A percentile compares a stretch with the other conserved stretches of the same genome.
These are phyloP conservation scores for Lipomyces sp. DNA, from an alignment of 805 yeast genomes.

Conservation along the genomic window DNA sequence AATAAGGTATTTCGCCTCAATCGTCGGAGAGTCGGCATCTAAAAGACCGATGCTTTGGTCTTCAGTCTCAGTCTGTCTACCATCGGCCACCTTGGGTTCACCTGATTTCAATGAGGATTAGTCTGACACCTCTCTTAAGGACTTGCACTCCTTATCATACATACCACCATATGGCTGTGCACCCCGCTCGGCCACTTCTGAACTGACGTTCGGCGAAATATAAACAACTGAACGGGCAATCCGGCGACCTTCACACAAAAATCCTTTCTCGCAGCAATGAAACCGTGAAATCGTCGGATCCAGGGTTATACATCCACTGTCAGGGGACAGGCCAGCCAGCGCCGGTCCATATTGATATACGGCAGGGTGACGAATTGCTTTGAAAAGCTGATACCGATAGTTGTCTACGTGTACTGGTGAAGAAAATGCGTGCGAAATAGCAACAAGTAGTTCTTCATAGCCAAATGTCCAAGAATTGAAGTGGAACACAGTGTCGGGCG, in stretches of 20 bases:
- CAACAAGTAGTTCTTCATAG: constrained; percentile 54
- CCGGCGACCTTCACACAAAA: constrained; percentile 23
- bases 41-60: too few species aligned
- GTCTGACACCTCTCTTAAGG: too few species aligned
- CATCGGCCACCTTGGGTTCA: too few species aligned
- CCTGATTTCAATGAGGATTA: too few species aligned
- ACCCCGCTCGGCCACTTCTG: constrained; percentile 15
- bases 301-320: constrained; percentile 2
- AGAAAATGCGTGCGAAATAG: constrained; percentile 35
- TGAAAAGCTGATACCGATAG: constrained; percentile 32
- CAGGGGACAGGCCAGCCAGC: constrained; percentile 1
- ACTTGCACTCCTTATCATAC: too few species aligned
- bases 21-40: too few species aligned
- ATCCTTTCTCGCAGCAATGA: constrained; percentile 27
- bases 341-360: constrained; percentile 16
- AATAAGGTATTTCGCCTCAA: too few species aligned
- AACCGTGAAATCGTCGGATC: constrained; percentile 7
- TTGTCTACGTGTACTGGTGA: constrained; percentile 38
- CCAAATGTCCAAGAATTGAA: constrained; percentile 47
- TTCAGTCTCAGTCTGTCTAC: too few species aligned
- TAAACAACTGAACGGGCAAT: not conserved
- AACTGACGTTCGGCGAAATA: constrained; percentile 32
- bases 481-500: constrained; percentile 43
- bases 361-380: constrained; percentile 19
- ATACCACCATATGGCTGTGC: too few species aligned